Percentiles rank a stretch among this genome's conserved stretches.
These are phyloP conservation scores for Metschnikowia colocasiae DNA, from an alignment of 805 yeast genomes.

Conservation along the genomic window DNA sequence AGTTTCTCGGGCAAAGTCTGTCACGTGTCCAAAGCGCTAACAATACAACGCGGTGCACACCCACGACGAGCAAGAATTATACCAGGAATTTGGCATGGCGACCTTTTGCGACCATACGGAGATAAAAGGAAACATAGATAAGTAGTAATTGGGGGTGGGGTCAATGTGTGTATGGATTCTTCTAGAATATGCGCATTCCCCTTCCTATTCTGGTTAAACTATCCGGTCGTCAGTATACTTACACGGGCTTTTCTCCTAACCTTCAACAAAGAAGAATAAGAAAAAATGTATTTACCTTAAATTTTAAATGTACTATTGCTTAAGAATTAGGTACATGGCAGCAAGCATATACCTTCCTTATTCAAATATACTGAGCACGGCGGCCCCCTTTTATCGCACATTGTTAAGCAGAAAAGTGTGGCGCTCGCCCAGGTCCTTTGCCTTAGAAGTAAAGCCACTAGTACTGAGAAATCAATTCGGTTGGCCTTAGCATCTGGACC, in stretches of 20 bases:
- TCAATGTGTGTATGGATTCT: neutral
- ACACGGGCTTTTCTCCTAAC: neutral
- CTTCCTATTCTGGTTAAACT: neutral
- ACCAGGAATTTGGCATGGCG: neutral
- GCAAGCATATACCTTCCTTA: neutral
- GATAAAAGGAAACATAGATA: neutral
- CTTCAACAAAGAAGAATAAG: neutral
- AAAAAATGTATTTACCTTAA: too few species aligned
- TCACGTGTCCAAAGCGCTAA: neutral
- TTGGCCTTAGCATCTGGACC: neutral
- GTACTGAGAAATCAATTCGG: neutral
- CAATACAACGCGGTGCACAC: neutral
- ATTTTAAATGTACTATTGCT: too few species aligned
- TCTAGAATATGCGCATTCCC: neutral
- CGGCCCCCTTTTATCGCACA: conserved; percentile 4
- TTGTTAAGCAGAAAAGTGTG: conserved; percentile 1
- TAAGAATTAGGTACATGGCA: neutral
- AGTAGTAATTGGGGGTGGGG: neutral
- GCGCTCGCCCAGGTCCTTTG: neutral
- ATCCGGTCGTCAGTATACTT: neutral
- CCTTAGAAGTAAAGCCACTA: neutral
- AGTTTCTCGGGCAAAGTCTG: neutral
- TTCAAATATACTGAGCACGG: neutral
- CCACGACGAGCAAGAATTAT: neutral
- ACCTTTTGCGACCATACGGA: neutral